Evolutionary conservation across 495 filamentous ascomycete genomes (phyloP), one percentile per base, ranked within the genome.

Genomic region (Xylaria castorea): DNA sequence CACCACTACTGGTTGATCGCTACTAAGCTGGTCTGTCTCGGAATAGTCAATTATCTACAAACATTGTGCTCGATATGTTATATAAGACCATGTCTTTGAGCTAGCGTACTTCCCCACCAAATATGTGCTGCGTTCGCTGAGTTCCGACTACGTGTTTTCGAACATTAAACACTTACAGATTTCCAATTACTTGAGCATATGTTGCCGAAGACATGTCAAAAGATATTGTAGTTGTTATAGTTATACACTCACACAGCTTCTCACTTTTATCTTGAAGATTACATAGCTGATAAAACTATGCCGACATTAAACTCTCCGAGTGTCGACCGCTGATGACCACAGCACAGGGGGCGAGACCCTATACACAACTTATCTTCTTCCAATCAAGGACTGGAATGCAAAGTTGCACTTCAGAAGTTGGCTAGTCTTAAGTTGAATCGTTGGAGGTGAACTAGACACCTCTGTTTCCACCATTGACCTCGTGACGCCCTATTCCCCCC

Each of bases 11-110:
- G 7, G 1, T 32, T 8, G 40, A 46, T 14, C 53, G 14, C 8
- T 61, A 68, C 25, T 14, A 60, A 12, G 40, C 22, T 46, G 2
- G 22, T 58, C 6, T 11, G 20, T 46, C 27, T 60, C 20, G n/a
- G 53, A 69, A 46, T 25, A 60, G n/a, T 12, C 14, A 36, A 20
- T 22, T 25, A 1, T 48, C 48, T 69, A 69, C 67, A 61, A 46
- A 34, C 38, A 30, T 30, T 25, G 12, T 69, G 20, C 22, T 48
- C 8, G 5, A 22, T 22, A 34, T 32, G 4, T 36, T 16, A 18
- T 69, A 8, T 36, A 34, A 3, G 16, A 38, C 1, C 7, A 11
- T 48, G 11, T 1, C 16, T 25, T 8, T 22, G 8, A 1, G 7
- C 27, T n/a, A 2, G 22, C 36, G 22, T 16, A 30, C 18, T 58